Percentiles rank a stretch among this genome's conserved stretches.
Conservation (phyloP, 2,329 filamentous ascomycete species). For the Pseudohalonectria lignicola region DNA sequence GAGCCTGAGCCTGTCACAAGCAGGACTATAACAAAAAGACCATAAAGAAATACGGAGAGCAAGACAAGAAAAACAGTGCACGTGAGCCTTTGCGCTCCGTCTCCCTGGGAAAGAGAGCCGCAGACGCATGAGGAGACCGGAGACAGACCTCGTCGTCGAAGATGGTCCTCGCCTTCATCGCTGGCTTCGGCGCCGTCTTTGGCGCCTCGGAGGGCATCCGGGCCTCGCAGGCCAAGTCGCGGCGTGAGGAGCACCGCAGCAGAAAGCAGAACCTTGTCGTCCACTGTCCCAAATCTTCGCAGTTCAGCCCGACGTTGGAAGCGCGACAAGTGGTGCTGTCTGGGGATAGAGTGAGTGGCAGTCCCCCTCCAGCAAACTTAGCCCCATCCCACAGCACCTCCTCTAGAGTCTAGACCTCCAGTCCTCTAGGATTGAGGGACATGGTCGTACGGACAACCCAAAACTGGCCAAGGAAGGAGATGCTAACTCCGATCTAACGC, state of each 20-base stretch:
- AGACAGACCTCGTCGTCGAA: neutral
- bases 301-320: constrained; percentile 29
- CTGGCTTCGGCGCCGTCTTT: constrained; percentile 30
- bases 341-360: constrained; percentile 16
- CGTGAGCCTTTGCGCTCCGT: too few species aligned
- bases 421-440: too few species aligned
- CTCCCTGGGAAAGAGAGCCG: too few species aligned
- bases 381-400: too few species aligned
- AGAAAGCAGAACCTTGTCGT: constrained; percentile 35
- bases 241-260: constrained; percentile 33
- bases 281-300: constrained; percentile 33
- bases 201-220: constrained; percentile 34
- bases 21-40: too few species aligned
- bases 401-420: too few species aligned
- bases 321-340: constrained; percentile 32
- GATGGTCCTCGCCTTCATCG: constrained; percentile 20
- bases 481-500: constrained; percentile 5
- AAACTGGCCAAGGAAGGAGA: constrained; percentile 13
- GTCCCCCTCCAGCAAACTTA: neutral
- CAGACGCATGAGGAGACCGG: too few species aligned
- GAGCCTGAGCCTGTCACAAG: too few species aligned
- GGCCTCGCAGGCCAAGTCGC: constrained; percentile 31
- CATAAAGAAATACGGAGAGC: too few species aligned
- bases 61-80: too few species aligned
- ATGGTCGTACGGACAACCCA: neutral